Percentiles rank a stretch among this genome's conserved stretches.
phyloP scores from a whole-genome alignment of 345 rosid species.

The Conringia planisiliqua region DNA sequence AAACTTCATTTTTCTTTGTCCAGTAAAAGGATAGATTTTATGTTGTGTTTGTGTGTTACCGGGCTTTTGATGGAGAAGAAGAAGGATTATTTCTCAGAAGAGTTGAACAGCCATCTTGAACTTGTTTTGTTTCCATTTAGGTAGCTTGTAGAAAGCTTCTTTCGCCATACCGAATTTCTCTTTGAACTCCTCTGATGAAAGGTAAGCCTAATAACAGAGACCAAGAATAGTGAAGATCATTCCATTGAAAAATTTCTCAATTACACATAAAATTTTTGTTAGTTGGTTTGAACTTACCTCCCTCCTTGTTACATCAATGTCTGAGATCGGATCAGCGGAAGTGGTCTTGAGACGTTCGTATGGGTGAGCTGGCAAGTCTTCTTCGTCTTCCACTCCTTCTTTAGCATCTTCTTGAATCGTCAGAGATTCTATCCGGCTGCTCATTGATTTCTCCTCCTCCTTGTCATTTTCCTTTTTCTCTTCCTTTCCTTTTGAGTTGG shows the following conservation, averaged over 20 bases:
- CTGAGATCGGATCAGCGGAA: conserved; percentile 64
- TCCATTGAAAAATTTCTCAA: background rate
- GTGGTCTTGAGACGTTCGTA: conserved; percentile 73
- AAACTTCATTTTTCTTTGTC: background rate
- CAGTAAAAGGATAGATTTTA: background rate
- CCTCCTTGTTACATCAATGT: conserved; percentile 90
- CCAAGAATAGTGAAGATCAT: conserved; percentile 6
- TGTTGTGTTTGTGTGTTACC: conserved; percentile 2
- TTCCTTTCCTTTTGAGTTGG: conserved; percentile 43
- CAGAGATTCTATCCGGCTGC: conserved; percentile 71
- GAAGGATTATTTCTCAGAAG: conserved; percentile 46
- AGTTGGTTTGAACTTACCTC: conserved; percentile 53
- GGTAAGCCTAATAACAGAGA: conserved; percentile 62
- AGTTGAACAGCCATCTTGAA: conserved; percentile 92
- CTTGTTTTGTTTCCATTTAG: conserved; percentile 99
- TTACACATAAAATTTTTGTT: background rate
- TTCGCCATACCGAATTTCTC: conserved; percentile 92
- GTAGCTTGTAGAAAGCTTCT: conserved; percentile 79
- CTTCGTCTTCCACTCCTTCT: conserved; percentile 92
- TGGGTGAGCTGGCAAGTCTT: conserved; percentile 71
- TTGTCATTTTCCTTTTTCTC: conserved; percentile 23
- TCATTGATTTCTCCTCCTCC: conserved; percentile 52
- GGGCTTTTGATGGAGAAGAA: conserved; percentile 12
- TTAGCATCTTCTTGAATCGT: conserved; percentile 85
- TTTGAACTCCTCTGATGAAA: conserved; percentile 75